Evolutionary conservation across 768 basidiomycete genomes (phyloP).

Genomic region (Collybiopsis confluens): DNA sequence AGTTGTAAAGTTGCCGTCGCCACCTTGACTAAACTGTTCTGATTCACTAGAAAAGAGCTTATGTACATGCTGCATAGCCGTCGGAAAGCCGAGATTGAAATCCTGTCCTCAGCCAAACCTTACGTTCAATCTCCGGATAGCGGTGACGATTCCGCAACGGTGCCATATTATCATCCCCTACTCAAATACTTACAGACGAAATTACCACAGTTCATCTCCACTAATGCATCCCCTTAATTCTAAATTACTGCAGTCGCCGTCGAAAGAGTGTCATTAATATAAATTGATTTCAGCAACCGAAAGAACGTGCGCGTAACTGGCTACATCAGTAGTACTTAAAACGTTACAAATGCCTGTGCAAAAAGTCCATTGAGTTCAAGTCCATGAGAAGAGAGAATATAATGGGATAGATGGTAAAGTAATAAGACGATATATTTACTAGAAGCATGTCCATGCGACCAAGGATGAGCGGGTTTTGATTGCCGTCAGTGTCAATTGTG

Average conservation of each 20-base stretch:
- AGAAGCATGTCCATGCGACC: too few species aligned
- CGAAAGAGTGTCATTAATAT: too few species aligned
- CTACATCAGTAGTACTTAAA: too few species aligned
- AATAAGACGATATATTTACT: too few species aligned
- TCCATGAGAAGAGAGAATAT: too few species aligned
- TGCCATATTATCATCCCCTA: background rate
- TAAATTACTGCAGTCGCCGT: background rate
- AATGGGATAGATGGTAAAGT: too few species aligned
- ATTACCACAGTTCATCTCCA: slow-evolving; percentile 1
- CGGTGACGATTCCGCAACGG: background rate
- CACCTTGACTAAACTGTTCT: slow-evolving; percentile 1
- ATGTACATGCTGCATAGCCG: slow-evolving; percentile 72
- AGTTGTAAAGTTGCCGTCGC: slow-evolving; percentile 3
- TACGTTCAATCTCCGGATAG: background rate
- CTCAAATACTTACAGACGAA: slow-evolving; percentile 5
- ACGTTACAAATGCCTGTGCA: too few species aligned
- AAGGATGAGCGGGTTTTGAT: too few species aligned
- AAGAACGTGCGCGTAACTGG: too few species aligned
- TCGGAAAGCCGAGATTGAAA: slow-evolving; percentile 93
- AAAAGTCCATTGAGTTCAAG: too few species aligned
- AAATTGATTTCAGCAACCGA: too few species aligned
- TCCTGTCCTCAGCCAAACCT: slow-evolving; percentile 33
- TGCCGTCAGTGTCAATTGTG: too few species aligned
- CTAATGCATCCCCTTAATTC: background rate
- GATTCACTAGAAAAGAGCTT: slow-evolving; percentile 64